Evolutionary conservation across 2,329 filamentous ascomycete genomes (phyloP), one percentile per base, ranked within the genome.

Genomic region (Nigrospora osmanthi): DNA sequence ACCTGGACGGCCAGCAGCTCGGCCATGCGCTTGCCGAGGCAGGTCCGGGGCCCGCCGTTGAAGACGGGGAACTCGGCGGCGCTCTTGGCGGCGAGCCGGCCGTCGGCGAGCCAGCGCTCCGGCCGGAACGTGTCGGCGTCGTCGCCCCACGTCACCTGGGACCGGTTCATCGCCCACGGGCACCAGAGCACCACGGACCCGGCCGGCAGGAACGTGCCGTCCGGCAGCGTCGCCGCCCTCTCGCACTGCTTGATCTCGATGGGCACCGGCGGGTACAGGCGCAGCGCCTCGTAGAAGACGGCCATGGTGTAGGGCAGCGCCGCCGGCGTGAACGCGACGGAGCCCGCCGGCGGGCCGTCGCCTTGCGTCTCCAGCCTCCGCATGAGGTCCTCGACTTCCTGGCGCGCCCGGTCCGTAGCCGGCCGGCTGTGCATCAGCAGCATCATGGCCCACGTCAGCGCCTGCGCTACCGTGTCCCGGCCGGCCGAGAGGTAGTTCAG

Each of bases 401-500:
- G 47, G 13, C 71, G 67, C 19, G 80, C 63, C 45, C 60, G 65
- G 23, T 59, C 52, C 2, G 65, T 52, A 2, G 66, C 66, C 3
- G 55, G 49, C 0, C 68, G 70, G 48, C 81, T 64, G 33, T 68
- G 67, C 62, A 81, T 75, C 12, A 85, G 64, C 2, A 80, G 65
- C 57, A 83, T 81, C 35, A 82, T 70, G 1, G 74, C 72, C 81
- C 81, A 85, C 0, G 80, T 82, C 11, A 85, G 61, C 2, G 76
- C 76, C 53, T 85, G 80, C 0, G 80, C 80, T 7, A 79, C 80
- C 0, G 81, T 84, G 54, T 85, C 81, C 46, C 80, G 68, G 14
- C 80, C 72, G 0, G 81, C 81, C 1, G 79, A 83, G 11, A 84
- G 73, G 54, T 81, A 85, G 52, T 83, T 85, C 12, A 85, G 64